These are phyloP conservation scores for Arthrobotrys entomopaga DNA, from an alignment of 2,329 filamentous ascomycete genomes.

Conservation along the genomic window DNA sequence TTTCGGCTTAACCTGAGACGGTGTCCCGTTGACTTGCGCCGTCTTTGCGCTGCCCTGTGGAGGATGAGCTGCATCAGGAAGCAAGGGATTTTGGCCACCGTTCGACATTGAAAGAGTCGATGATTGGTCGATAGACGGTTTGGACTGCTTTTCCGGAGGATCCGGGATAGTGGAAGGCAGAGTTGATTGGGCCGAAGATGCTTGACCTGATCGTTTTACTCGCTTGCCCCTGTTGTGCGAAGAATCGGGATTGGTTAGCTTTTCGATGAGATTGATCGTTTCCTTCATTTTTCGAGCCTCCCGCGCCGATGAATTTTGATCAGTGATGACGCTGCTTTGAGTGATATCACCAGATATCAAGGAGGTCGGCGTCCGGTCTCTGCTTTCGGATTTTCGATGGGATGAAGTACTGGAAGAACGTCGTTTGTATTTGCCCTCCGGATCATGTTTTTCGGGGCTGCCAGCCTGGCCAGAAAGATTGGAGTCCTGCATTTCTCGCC, in stretches of 20 bases:
- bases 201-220: slow-evolving; percentile 57
- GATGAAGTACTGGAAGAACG: slow-evolving; percentile 67
- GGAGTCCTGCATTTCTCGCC: slow-evolving; percentile 51
- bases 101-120: slow-evolving; percentile 29
- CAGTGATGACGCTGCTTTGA: slow-evolving; percentile 67
- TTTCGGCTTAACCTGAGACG: slow-evolving; percentile 36
- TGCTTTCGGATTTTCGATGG: slow-evolving; percentile 73
- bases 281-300: slow-evolving; percentile 59
- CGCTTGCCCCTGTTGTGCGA: slow-evolving; percentile 56
- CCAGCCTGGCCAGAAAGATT: slow-evolving; percentile 70
- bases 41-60: slow-evolving; percentile 48
- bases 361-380: slow-evolving; percentile 71
- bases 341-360: slow-evolving; percentile 59
- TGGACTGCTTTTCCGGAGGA: slow-evolving; percentile 52
- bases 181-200: slow-evolving; percentile 37
- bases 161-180: slow-evolving; percentile 36
- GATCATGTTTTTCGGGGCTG: slow-evolving; percentile 71
- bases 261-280: slow-evolving; percentile 58
- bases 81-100: slow-evolving; percentile 36
- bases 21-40: slow-evolving; percentile 50
- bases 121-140: slow-evolving; percentile 41
- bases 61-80: slow-evolving; percentile 54
- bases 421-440: slow-evolving; percentile 68
- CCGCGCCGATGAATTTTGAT: slow-evolving; percentile 71
- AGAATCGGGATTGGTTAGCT: slow-evolving; percentile 58